Evolutionary conservation across 2,329 filamentous ascomycete genomes (phyloP).

Genomic region (Trichoderma lentiforme): DNA sequence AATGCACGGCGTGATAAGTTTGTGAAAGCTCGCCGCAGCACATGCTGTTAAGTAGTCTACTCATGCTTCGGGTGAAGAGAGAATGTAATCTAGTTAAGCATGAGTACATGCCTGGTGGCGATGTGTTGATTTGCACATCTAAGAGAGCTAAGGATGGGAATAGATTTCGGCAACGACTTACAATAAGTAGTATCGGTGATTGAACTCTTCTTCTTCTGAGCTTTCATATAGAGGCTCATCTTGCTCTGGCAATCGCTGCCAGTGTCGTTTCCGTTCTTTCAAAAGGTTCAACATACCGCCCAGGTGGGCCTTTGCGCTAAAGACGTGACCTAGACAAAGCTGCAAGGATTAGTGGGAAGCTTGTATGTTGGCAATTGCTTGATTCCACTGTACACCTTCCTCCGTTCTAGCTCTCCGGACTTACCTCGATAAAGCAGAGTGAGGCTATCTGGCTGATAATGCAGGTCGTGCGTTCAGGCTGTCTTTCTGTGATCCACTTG

Average conservation of each 20-base stretch:
- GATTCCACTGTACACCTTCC: not conserved
- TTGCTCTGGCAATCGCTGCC: not conserved
- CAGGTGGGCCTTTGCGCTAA: not conserved
- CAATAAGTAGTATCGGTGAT: not conserved
- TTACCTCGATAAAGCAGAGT: not conserved
- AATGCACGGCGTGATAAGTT: not conserved
- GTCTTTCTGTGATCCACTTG: not conserved
- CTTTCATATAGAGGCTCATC: not conserved
- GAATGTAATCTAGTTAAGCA: not conserved
- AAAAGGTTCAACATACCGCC: not conserved
- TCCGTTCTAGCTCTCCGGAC: not conserved
- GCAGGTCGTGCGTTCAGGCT: not conserved
- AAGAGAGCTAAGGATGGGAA: not conserved
- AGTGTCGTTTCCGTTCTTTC: not conserved
- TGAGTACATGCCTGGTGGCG: not conserved
- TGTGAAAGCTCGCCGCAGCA: not conserved
- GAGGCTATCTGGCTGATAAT: not conserved
- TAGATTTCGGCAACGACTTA: not conserved
- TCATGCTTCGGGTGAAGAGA: not conserved
- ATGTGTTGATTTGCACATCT: not conserved
- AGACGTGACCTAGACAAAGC: not conserved
- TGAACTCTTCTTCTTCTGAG: not conserved
- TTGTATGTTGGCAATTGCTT: not conserved
- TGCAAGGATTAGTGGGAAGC: not conserved
- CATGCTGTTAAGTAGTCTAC: not conserved